phyloP scores from a whole-genome alignment of 331 rosid species.

The Stylosanthes scabra region DNA sequence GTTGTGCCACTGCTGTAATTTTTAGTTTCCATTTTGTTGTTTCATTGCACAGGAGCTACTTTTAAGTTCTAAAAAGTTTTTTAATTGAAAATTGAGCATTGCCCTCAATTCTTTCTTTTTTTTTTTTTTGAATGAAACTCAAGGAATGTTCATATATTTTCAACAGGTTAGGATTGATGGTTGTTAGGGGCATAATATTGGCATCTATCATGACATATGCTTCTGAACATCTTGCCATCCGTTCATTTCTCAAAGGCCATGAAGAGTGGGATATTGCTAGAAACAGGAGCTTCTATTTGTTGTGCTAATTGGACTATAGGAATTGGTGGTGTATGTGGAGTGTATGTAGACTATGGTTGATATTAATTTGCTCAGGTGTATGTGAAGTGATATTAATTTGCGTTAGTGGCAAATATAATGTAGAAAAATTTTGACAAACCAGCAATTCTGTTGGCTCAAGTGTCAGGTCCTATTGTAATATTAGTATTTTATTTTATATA shows the following conservation, averaged over 20 bases:
- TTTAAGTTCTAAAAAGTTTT: constrained; percentile 5
- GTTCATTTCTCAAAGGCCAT: constrained; percentile 81
- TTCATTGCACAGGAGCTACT: neutral
- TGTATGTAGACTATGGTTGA: constrained; percentile 28
- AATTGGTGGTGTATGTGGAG: constrained; percentile 19
- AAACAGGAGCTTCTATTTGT: constrained; percentile 57
- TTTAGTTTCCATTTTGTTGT: neutral
- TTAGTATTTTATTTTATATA: neutral
- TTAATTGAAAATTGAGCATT: neutral
- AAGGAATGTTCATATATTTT: neutral
- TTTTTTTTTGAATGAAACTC: neutral
- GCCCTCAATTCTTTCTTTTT: neutral
- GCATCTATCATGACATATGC: constrained; percentile 97
- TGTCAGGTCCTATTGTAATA: constrained; percentile 41
- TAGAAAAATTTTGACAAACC: constrained; percentile 41
- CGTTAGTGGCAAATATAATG: constrained; percentile 40
- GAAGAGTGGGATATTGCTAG: constrained; percentile 68
- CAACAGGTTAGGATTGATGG: constrained; percentile 94
- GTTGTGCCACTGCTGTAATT: too few species aligned
- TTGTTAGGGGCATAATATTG: constrained; percentile 79
- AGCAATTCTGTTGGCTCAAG: constrained; percentile 22
- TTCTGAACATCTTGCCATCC: constrained; percentile 84
- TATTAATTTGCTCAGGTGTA: constrained; percentile 22
- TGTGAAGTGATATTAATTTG: neutral
- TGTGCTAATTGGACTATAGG: constrained; percentile 46